phyloP scores from a whole-genome alignment of 208 protist species.

The Trypanosoma congolense region DNA sequence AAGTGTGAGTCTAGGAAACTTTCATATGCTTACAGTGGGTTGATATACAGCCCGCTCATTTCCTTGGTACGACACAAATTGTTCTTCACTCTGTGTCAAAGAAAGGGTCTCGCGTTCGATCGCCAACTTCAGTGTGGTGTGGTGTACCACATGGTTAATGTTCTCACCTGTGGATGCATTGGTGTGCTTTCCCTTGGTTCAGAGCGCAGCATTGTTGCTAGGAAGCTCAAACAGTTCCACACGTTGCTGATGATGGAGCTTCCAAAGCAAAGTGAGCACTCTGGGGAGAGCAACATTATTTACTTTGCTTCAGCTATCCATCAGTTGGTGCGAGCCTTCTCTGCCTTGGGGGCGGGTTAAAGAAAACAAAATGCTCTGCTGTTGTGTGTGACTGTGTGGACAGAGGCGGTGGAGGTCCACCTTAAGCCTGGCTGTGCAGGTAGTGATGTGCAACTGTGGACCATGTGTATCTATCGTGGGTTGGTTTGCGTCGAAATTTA shows the following conservation, averaged over 20 bases:
- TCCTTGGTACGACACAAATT: conserved; percentile 62
- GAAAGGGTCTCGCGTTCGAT: conserved; percentile 71
- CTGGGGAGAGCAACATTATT: conserved; percentile 82
- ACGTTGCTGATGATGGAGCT: conserved; percentile 74
- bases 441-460: too few relatives aligned
- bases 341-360: too few relatives aligned
- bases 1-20: conserved; percentile 7
- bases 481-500: too few relatives aligned
- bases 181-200: conserved; percentile 70
- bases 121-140: conserved; percentile 40
- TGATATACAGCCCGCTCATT: conserved; percentile 88
- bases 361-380: too few relatives aligned
- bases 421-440: too few relatives aligned
- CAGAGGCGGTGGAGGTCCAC: too few relatives aligned
- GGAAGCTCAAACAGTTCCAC: conserved; percentile 73
- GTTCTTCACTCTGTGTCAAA: conserved; percentile 83
- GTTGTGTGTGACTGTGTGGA: too few relatives aligned
- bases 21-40: conserved; percentile 81
- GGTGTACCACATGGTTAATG: conserved; percentile 84
- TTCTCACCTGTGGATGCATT: conserved; percentile 74
- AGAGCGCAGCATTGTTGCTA: conserved; percentile 28
- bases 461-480: too few relatives aligned
- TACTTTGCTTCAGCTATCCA: conserved; percentile 78
- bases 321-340: conserved; percentile 50
- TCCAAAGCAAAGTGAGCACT: conserved; percentile 82